Evolutionary conservation across 192 early-diverging fungal genomes (phyloP).

Genomic region (Coemansia sp.): DNA sequence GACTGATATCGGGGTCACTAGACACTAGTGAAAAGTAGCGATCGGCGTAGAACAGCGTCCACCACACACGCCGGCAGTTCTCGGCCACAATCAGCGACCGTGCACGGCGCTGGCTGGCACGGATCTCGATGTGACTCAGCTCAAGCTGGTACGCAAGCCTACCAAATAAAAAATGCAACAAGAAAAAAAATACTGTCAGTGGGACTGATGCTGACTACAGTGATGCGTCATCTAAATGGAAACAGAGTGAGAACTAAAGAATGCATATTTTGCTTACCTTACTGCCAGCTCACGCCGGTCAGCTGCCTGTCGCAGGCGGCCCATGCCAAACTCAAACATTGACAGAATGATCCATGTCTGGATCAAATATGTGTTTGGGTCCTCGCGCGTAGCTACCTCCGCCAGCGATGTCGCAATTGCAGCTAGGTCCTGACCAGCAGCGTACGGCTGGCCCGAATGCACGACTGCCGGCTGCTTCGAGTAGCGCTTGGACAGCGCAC

Average conservation of each 20-base stretch:
- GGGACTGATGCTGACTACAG: too few relatives aligned
- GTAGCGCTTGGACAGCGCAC: slow-evolving; percentile 52
- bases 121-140: slow-evolving; percentile 49
- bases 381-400: slow-evolving; percentile 50
- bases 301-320: slow-evolving; percentile 44
- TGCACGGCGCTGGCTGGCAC: slow-evolving; percentile 48
- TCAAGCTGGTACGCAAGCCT: slow-evolving; percentile 51
- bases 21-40: slow-evolving; percentile 50
- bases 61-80: slow-evolving; percentile 54
- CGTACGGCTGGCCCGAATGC: slow-evolving; percentile 43
- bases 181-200: not conserved
- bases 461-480: slow-evolving; percentile 53
- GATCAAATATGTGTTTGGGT: slow-evolving; percentile 54
- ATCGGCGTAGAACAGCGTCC: slow-evolving; percentile 52
- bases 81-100: slow-evolving; percentile 53
- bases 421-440: slow-evolving; percentile 51
- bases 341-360: slow-evolving; percentile 53
- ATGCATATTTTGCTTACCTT: slow-evolving; percentile 27
- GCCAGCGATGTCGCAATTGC: slow-evolving; percentile 52
- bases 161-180: too few relatives aligned
- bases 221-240: too few relatives aligned
- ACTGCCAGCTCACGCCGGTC: slow-evolving; percentile 53
- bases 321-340: slow-evolving; percentile 54
- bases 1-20: slow-evolving; percentile 41
- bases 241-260: too few relatives aligned